Conservation (phyloP, 1,284 basidiomycete species). For the Stygiomarasmius scandens region DNA sequence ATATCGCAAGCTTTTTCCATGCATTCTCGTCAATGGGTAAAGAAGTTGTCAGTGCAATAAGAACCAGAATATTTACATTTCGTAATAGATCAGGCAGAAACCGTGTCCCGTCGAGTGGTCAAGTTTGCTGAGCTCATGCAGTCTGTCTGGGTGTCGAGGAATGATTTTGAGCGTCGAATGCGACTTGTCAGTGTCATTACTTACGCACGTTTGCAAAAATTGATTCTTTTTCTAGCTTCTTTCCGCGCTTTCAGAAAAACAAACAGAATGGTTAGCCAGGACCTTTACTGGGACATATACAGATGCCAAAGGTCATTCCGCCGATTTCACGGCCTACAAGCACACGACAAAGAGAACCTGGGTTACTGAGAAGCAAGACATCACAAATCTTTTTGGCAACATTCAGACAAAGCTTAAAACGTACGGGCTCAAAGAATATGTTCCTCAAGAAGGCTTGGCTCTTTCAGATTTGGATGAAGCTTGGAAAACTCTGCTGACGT, state of each 20-base stretch:
- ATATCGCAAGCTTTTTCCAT: constrained; percentile 96
- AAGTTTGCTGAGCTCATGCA: constrained; percentile 97
- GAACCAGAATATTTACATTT: background rate
- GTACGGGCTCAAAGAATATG: constrained; percentile 84
- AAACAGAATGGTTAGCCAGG: constrained; percentile 65
- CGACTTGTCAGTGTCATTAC: constrained; percentile 53
- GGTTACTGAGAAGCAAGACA: constrained; percentile 89
- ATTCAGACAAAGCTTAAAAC: constrained; percentile 94
- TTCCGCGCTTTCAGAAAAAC: constrained; percentile 60
- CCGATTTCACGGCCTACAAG: constrained; percentile 82
- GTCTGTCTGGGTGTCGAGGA: constrained; percentile 81
- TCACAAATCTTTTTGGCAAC: constrained; percentile 88
- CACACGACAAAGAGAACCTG: constrained; percentile 84
- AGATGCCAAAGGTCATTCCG: constrained; percentile 79
- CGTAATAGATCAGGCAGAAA: constrained; percentile 86
- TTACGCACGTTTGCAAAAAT: constrained; percentile 2
- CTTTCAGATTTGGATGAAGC: constrained; percentile 77
- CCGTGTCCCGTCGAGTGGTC: constrained; percentile 89
- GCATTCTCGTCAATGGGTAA: constrained; percentile 96
- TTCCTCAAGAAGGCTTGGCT: constrained; percentile 74
- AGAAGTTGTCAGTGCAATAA: constrained; percentile 24
- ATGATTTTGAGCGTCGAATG: constrained; percentile 93
- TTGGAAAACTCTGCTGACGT: constrained; percentile 76
- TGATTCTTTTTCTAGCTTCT: constrained; percentile 56
- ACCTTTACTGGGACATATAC: constrained; percentile 76